A percentile compares a stretch with the other conserved stretches of the same genome.
phyloP scores from a whole-genome alignment of 768 basidiomycete species.

The Cyathus striatus region DNA sequence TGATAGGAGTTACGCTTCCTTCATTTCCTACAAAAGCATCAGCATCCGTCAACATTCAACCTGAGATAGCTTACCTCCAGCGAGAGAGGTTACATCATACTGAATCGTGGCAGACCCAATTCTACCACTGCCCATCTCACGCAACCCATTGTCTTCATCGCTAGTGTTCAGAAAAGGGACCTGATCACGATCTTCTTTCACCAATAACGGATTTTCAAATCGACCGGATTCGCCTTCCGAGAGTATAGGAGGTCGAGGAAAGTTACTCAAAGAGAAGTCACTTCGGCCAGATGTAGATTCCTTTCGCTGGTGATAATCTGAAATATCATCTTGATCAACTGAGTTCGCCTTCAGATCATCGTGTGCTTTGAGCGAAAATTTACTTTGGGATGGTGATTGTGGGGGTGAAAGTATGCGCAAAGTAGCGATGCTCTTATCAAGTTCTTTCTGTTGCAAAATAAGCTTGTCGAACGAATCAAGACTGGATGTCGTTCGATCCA shows the following conservation, averaged over 20 bases:
- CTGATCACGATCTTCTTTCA: too few relatives aligned
- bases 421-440: conserved; percentile 60
- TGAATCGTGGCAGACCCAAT: conserved; percentile 45
- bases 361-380: background rate
- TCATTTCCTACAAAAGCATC: too few relatives aligned
- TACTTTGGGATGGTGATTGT: background rate
- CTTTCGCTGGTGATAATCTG: background rate
- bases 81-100: conserved; percentile 75
- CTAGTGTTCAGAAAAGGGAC: too few relatives aligned
- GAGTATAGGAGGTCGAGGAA: conserved; percentile 1
- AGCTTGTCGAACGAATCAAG: conserved; percentile 44
- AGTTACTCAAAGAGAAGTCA: conserved; percentile 2
- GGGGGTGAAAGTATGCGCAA: conserved; percentile 39
- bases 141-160: background rate
- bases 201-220: too few relatives aligned
- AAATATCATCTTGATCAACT: conserved; percentile 1
- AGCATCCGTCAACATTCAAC: too few relatives aligned
- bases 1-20: too few relatives aligned
- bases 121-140: conserved; percentile 10
- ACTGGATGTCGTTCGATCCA: too few relatives aligned
- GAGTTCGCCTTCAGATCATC: background rate
- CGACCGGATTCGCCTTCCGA: too few relatives aligned
- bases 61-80: conserved; percentile 38
- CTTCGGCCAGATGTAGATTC: conserved; percentile 1
- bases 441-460: conserved; percentile 54